Percentiles rank a stretch among this genome's conserved stretches.
These are phyloP conservation scores for Zostera marina DNA, from an alignment of 116 monocot genomes.

Conservation along the genomic window DNA sequence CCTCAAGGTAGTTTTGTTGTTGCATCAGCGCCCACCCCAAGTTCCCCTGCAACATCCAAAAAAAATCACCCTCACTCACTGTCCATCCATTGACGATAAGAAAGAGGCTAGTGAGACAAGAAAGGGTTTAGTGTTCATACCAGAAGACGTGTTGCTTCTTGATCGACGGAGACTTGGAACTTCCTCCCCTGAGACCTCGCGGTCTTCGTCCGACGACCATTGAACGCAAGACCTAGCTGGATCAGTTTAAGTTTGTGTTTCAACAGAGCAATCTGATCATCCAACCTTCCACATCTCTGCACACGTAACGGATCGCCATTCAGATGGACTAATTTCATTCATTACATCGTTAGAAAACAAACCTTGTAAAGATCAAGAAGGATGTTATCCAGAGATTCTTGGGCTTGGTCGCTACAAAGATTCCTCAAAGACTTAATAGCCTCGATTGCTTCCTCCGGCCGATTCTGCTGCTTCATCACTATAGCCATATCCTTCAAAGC, in stretches of 20 bases:
- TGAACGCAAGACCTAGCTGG: slow-evolving; percentile 72
- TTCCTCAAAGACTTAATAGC: slow-evolving; percentile 75
- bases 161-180: slow-evolving; percentile 86
- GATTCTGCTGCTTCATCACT: slow-evolving; percentile 98
- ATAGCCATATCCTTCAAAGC: slow-evolving; percentile 98
- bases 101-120: too few relatives aligned
- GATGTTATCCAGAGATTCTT: slow-evolving; percentile 92
- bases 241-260: slow-evolving; percentile 64
- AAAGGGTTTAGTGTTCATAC: slow-evolving; percentile 13
- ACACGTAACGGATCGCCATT: too few relatives aligned
- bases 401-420: slow-evolving; percentile 81
- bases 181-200: slow-evolving; percentile 88
- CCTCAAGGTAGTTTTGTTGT: slow-evolving; percentile 63
- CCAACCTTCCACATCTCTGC: slow-evolving; percentile 87
- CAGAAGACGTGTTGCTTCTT: slow-evolving; percentile 89
- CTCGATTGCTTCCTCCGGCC: slow-evolving; percentile 91
- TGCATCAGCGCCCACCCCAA: slow-evolving; percentile 98
- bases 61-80: background rate
- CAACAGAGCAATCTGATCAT: slow-evolving; percentile 75
- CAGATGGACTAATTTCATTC: too few relatives aligned
- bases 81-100: too few relatives aligned
- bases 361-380: slow-evolving; percentile 96
- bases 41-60: slow-evolving; percentile 44
- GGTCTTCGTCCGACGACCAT: slow-evolving; percentile 90
- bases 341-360: too few relatives aligned